phyloP scores from a whole-genome alignment of 345 rosid genomes.

The Eutrema japonicum region DNA sequence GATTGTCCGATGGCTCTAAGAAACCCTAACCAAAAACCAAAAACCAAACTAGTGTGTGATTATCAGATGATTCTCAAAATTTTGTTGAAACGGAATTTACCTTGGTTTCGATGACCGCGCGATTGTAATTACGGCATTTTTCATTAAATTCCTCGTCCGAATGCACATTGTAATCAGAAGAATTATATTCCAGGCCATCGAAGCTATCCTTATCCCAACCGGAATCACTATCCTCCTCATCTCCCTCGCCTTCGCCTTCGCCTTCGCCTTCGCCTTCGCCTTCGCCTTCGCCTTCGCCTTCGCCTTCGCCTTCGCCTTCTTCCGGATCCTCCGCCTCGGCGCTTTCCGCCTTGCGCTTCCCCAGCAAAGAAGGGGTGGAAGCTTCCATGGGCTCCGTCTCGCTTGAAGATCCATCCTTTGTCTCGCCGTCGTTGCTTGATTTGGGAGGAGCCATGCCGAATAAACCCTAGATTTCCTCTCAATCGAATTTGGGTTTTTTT shows the following conservation, averaged over 20 bases:
- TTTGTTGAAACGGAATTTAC: no score
- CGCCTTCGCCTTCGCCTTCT: not conserved
- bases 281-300: not conserved
- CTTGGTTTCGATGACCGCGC: constrained; percentile 8
- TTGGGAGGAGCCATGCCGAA: not conserved
- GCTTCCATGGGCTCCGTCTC: not conserved
- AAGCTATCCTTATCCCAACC: no score
- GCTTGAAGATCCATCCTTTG: not conserved
- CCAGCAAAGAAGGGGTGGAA: not conserved
- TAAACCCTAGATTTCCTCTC: no score
- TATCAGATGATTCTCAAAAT: not conserved
- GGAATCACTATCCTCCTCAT: no score
- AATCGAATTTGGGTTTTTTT: no score
- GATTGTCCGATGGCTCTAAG: not conserved
- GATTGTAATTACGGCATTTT: not conserved
- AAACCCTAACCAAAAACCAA: constrained; percentile 4
- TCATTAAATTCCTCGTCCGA: not conserved
- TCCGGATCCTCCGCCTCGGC: not conserved
- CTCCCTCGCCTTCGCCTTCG: not conserved
- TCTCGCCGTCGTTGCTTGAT: not conserved
- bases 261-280: not conserved
- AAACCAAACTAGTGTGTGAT: not conserved
- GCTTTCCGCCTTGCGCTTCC: constrained; percentile 2
- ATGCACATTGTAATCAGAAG: not conserved
- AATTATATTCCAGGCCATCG: not conserved